phyloP scores from a whole-genome alignment of 1,284 basidiomycete species.

The Kwoniella shivajii region DNA sequence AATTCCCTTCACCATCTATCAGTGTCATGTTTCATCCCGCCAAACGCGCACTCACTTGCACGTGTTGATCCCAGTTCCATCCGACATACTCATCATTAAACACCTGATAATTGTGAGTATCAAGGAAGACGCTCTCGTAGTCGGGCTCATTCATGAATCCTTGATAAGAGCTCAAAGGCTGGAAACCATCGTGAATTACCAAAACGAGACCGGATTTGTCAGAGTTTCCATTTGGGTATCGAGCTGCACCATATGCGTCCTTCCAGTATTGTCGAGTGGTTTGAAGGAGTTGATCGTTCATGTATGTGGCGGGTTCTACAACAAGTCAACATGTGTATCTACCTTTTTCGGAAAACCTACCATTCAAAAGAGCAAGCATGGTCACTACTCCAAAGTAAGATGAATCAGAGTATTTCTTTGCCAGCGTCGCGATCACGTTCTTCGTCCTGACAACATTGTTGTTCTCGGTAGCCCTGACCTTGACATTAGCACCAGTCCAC shows the following conservation, averaged over 20 bases:
- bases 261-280: conserved; percentile 70
- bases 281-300: conserved; percentile 61
- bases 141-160: conserved; percentile 64
- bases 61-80: conserved; percentile 65
- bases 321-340: neutral
- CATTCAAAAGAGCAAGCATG: conserved; percentile 55
- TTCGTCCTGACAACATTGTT: conserved; percentile 48
- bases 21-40: no score
- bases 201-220: conserved; percentile 52
- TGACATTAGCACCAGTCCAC: neutral
- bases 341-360: neutral
- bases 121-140: conserved; percentile 72
- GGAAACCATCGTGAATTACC: conserved; percentile 84
- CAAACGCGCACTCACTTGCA: conserved; percentile 57
- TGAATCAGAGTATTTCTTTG: conserved; percentile 44
- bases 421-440: conserved; percentile 53
- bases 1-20: conserved; percentile 44
- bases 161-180: conserved; percentile 71
- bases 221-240: conserved; percentile 59
- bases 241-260: conserved; percentile 63
- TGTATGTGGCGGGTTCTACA: conserved; percentile 74
- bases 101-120: conserved; percentile 80
- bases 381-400: conserved; percentile 65
- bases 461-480: conserved; percentile 23
- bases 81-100: conserved; percentile 66